These are phyloP conservation scores for Exophiala oligosperma DNA, from an alignment of 2,329 filamentous ascomycete species.

Conservation along the genomic window DNA sequence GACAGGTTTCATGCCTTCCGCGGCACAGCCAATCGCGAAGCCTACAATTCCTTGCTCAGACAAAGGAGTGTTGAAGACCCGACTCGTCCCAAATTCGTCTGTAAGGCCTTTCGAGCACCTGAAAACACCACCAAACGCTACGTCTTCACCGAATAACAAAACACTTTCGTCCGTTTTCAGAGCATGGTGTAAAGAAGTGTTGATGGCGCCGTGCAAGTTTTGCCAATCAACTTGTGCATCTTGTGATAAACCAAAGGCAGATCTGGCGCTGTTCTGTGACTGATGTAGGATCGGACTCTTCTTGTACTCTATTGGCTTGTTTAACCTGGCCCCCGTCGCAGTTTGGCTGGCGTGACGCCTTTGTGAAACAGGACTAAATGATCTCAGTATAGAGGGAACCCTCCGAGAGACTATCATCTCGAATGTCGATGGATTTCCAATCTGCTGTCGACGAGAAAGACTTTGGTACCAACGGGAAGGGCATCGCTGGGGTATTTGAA, in stretches of 20 bases:
- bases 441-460: not conserved
- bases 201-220: conserved; percentile 93
- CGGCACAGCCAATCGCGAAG: conserved; percentile 86
- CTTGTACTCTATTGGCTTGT: conserved; percentile 83
- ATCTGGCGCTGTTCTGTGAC: conserved; percentile 69
- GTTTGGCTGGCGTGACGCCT: conserved; percentile 30
- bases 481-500: conserved; percentile 9
- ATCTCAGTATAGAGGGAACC: conserved; percentile 1
- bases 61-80: conserved; percentile 95
- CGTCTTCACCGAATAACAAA: conserved; percentile 92
- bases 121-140: conserved; percentile 96
- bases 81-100: conserved; percentile 79
- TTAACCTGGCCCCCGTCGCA: conserved; percentile 63
- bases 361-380: conserved; percentile 5
- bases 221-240: conserved; percentile 75
- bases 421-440: not conserved
- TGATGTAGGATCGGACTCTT: conserved; percentile 80
- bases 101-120: conserved; percentile 89
- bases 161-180: conserved; percentile 82
- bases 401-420: conserved; percentile 18
- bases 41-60: conserved; percentile 93
- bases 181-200: conserved; percentile 80
- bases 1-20: conserved; percentile 87
- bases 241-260: conserved; percentile 71
- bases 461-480: not conserved